Base-by-base conservation (phyloP, 441 rosid genomes). In the Melastoma candidum region DNA sequence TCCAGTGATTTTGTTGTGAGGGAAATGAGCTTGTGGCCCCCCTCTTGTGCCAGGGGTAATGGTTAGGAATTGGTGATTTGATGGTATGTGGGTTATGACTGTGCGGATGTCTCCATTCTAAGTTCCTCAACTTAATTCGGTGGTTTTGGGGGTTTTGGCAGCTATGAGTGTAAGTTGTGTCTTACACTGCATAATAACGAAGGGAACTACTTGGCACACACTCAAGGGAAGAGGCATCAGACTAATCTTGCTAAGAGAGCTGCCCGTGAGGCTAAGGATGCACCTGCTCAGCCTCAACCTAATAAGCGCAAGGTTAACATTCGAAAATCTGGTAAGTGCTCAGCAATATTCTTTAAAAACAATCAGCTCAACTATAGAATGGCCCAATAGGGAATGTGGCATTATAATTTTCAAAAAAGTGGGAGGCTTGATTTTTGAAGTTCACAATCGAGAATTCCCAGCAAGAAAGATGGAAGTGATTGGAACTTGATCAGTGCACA, bases 91-190 rank as follows among this genome's bases (percentile, higher is more conserved):
- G 44, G 12, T 49, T 49, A 14, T 17, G 22, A 17, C 22, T 17
- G 22, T 17, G 22, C 22, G 56, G 43, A 58, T 56, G 43, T 13
- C 4, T 32, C 4, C n/a, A 49, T 51, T 44, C 41, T 36, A 36
- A 36, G 41, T 6, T 36, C 41, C 41, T 2, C 8, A 9, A 36
- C 7, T 1, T 36, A 36, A 4, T 36, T 36, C 41, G 8, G 6
- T 6, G 41, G 1, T 36, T 36, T 36, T 4, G 6, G 41, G 41
- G 6, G 41, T 36, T 17, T 48, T 51, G 76, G 84, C 53, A 90
- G 96, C 66, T 90, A 90, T 39, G 95, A 92, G 82, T 92, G 98
- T 73, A 92, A 92, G 82, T 80, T 92, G 60, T 87, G 96, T 66
- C 66, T 92, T 76, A 92, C 98, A 26, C 72, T 92, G 36, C 98